phyloP scores from a whole-genome alignment of 768 basidiomycete species.

The Rickenella mellea region DNA sequence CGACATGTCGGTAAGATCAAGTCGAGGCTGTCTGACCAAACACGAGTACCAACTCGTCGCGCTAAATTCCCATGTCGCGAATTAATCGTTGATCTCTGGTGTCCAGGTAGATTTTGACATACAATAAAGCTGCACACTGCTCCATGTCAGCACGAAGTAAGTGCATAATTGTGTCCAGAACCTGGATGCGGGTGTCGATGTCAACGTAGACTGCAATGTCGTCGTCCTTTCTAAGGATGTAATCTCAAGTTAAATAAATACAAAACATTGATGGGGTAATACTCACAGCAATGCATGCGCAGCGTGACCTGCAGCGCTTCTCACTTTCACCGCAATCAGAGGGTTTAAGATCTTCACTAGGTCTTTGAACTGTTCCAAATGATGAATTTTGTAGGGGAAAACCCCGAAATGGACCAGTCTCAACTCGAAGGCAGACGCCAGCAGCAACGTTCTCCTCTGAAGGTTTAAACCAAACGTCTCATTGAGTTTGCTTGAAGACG shows the following conservation, averaged over 20 bases:
- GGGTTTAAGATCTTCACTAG: conserved; percentile 71
- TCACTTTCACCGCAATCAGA: conserved; percentile 73
- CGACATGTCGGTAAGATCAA: conserved; percentile 59
- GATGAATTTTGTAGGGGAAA: conserved; percentile 81
- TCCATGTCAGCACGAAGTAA: conserved; percentile 80
- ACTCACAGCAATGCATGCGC: conserved; percentile 59
- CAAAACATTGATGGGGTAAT: conserved; percentile 15
- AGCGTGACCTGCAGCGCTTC: conserved; percentile 73
- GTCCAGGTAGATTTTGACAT: conserved; percentile 17
- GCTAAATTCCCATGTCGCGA: too few species aligned
- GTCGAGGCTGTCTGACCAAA: conserved; percentile 85
- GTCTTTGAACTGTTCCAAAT: conserved; percentile 71
- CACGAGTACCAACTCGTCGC: conserved; percentile 77
- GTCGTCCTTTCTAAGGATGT: conserved; percentile 41
- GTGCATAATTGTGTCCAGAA: conserved; percentile 59
- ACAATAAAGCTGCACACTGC: conserved; percentile 87
- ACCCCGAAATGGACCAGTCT: conserved; percentile 61
- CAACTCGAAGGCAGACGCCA: conserved; percentile 67
- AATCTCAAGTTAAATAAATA: not conserved
- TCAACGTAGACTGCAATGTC: conserved; percentile 61
- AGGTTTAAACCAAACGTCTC: conserved; percentile 81
- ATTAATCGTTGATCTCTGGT: too few species aligned
- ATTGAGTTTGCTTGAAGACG: conserved; percentile 75
- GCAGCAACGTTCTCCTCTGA: conserved; percentile 74
- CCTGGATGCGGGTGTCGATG: conserved; percentile 76